A percentile compares a stretch with the other conserved stretches of the same genome.
Evolutionary conservation across 805 yeast genomes (phyloP).

Genomic region (Suhomyces faveliae): DNA sequence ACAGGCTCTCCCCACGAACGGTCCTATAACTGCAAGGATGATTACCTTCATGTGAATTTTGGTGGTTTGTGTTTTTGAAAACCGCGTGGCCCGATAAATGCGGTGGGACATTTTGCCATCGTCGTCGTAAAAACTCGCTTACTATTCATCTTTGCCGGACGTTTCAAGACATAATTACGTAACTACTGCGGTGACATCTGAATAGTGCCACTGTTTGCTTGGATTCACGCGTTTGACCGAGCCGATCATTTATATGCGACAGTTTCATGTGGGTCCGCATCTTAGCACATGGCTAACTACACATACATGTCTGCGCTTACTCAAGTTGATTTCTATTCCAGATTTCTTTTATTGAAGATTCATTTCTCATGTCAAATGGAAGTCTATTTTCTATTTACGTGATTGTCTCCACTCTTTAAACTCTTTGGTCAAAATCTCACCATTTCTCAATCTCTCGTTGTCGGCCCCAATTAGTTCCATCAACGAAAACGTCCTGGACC

Average conservation of each 20-base stretch:
- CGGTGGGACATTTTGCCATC: not conserved
- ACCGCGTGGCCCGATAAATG: slow-evolving; percentile 1
- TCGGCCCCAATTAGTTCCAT: slow-evolving; percentile 42
- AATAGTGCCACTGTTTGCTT: too few species aligned
- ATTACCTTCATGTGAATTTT: not conserved
- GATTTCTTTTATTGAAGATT: not conserved
- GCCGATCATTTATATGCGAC: too few species aligned
- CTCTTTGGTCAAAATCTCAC: slow-evolving; percentile 24
- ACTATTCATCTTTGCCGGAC: not conserved
- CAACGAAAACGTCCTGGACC: slow-evolving; percentile 52
- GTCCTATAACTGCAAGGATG: not conserved
- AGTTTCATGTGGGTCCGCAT: too few species aligned
- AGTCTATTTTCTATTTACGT: not conserved
- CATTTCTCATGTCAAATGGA: not conserved
- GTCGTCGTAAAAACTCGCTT: not conserved
- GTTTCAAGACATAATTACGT: too few species aligned
- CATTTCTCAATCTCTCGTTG: slow-evolving; percentile 18
- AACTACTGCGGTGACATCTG: too few species aligned
- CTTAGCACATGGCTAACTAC: too few species aligned
- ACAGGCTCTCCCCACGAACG: not conserved
- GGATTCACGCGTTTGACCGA: too few species aligned
- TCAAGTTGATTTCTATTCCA: too few species aligned
- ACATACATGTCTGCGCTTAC: too few species aligned
- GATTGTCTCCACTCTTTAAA: slow-evolving; percentile 34
- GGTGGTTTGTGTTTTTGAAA: not conserved